phyloP scores from a whole-genome alignment of 2,329 filamentous ascomycete species.

The Allantophomopsis cytisporea region DNA sequence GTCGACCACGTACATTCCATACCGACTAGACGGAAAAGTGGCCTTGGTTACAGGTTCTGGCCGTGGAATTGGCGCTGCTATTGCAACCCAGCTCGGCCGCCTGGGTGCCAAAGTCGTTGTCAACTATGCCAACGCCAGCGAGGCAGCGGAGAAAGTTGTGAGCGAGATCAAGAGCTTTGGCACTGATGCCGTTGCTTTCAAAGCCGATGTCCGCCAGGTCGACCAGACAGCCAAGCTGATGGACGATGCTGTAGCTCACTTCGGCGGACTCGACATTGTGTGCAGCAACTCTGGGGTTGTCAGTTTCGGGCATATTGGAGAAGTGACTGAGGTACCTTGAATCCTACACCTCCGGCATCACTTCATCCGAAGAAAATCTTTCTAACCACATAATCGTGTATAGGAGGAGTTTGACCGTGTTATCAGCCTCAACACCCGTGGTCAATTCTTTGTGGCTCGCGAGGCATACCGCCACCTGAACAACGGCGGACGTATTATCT shows the following conservation, averaged over 20 bases:
- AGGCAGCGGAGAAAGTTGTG: slow-evolving; percentile 11
- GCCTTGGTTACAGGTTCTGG: slow-evolving; percentile 22
- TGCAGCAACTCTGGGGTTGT: slow-evolving; percentile 48
- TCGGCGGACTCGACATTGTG: slow-evolving; percentile 47
- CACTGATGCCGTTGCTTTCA: slow-evolving; percentile 12
- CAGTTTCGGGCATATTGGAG: slow-evolving; percentile 42
- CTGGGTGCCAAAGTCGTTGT: slow-evolving; percentile 9
- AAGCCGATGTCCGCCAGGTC: slow-evolving; percentile 20
- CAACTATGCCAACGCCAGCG: slow-evolving; percentile 13
- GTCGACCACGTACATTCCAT: slow-evolving; percentile 25
- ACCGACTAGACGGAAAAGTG: slow-evolving; percentile 18
- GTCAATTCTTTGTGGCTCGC: slow-evolving; percentile 49
- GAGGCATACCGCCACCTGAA: slow-evolving; percentile 48
- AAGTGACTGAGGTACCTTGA: slow-evolving; percentile 26
- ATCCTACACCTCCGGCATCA: slow-evolving; percentile 14
- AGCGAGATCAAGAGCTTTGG: slow-evolving; percentile 11
- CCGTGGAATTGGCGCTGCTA: slow-evolving; percentile 5
- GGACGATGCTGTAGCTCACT: slow-evolving; percentile 38
- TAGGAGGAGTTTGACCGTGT: slow-evolving; percentile 49
- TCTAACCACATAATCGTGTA: slow-evolving; percentile 5
- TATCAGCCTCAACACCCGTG: slow-evolving; percentile 44
- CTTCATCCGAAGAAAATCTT: too few relatives aligned
- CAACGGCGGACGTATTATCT: slow-evolving; percentile 45
- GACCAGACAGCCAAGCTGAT: slow-evolving; percentile 18
- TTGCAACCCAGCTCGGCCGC: slow-evolving; percentile 4